Base-by-base conservation (phyloP, 306 rosid genomes). In the Glycine latifolia region DNA sequence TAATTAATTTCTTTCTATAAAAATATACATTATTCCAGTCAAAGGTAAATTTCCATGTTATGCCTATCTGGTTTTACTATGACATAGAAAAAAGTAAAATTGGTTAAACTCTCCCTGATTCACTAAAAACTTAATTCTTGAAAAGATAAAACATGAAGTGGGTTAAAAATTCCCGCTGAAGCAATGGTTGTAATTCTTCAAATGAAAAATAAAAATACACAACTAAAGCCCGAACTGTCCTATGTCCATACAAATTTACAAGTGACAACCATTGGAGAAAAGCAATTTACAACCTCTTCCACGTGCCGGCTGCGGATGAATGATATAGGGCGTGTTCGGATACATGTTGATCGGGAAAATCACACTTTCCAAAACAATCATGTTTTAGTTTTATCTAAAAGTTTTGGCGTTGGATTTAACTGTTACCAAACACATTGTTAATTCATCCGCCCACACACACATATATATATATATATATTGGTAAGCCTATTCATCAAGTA, bases 401-500 rank as follows among this genome's bases (percentile, higher is more conserved):
- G 31, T 26, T 26, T 26, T 26, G 31, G 31, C 31, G 31, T 26
- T 26, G 2, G 31, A 26, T 26, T 26, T 26, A 26, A 26, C 31
- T 26, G 31, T 26, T 26, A 26, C 31, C 31, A 26, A 26, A 26
- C 31, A 20, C 1, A 26, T 26, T 26, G 31, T 26, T 0, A 26
- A 70, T 39, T 54, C 71, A 74, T 55, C 48, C 54, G 54, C 41
- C 0, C 31, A 2, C 2, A 2, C 31, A 2, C 31, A 56, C 26
- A 37, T 33, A 68, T 60, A 68, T 35, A 39, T 39, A 5, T 39
- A 39, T 39, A 69, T 61, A 69, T 77, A 56, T 43, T 60, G 39
- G 43, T 72, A n/a, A 87, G 50, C 71, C 82, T 78, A 87, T 86
- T 92, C 98, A 76, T 89, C 93, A 73, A 93, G 89, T 74, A 92